Percentiles rank a stretch among this genome's conserved stretches.
phyloP scores from a whole-genome alignment of 129 eudicot genomes.

The Cynara cardunculus region DNA sequence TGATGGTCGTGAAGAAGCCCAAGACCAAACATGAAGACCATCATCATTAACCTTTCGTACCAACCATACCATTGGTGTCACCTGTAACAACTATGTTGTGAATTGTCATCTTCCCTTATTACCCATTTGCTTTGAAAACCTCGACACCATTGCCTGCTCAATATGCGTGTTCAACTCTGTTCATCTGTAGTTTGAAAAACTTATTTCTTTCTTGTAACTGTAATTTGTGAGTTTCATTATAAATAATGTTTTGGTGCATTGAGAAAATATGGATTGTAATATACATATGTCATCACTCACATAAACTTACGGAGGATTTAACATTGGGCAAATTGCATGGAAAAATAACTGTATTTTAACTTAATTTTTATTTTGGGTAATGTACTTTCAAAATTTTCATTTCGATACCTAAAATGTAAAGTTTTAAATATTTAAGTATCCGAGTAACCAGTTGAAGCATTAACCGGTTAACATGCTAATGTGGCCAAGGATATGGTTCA shows the following conservation, averaged over 20 bases:
- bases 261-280: background rate
- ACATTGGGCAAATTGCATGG: too few species aligned
- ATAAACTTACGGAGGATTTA: too few species aligned
- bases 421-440: too few species aligned
- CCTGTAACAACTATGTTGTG: background rate
- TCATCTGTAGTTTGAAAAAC: background rate
- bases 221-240: conserved; percentile 7
- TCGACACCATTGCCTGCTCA: background rate
- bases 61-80: background rate
- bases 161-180: background rate
- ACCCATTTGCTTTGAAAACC: background rate
- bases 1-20: conserved; percentile 65
- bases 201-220: conserved; percentile 1
- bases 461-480: too few species aligned
- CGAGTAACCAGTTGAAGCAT: too few species aligned
- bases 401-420: too few species aligned
- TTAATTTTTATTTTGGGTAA: too few species aligned
- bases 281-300: too few species aligned
- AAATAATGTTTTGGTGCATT: background rate
- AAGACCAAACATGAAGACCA: conserved; percentile 24
- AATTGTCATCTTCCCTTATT: background rate
- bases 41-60: background rate
- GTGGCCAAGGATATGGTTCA: too few species aligned
- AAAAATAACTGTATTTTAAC: too few species aligned
- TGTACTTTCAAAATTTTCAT: too few species aligned